phyloP scores from a whole-genome alignment of 805 yeast genomes.

The Pachysolen tannophilus region DNA sequence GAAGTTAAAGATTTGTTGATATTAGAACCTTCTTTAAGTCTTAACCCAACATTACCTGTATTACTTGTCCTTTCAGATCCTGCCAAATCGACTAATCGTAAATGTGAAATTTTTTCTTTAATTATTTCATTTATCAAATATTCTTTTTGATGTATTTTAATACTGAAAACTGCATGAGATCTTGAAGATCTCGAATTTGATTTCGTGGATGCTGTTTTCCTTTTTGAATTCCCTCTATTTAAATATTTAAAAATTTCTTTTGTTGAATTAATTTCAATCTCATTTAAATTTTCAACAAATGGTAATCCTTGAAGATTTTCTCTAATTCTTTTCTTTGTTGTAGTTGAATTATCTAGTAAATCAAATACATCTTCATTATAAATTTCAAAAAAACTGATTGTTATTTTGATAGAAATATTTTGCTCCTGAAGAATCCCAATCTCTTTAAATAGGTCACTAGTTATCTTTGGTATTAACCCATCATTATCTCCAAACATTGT shows the following conservation, averaged over 20 bases:
- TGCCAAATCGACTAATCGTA: conserved; percentile 73
- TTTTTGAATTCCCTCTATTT: conserved; percentile 39
- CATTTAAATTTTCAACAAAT: conserved; percentile 59
- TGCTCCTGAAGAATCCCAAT: conserved; percentile 25
- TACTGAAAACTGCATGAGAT: conserved; percentile 73
- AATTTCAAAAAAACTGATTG: conserved; percentile 62
- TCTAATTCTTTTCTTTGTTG: conserved; percentile 39
- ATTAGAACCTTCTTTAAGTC: conserved; percentile 68
- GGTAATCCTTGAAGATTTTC: conserved; percentile 68
- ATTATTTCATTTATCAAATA: conserved; percentile 30
- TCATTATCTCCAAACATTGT: conserved; percentile 67
- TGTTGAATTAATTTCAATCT: conserved; percentile 38
- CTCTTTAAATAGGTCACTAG: conserved; percentile 43
- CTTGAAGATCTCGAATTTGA: conserved; percentile 70
- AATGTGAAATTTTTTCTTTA: conserved; percentile 46
- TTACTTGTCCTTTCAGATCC: conserved; percentile 67
- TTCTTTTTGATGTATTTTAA: conserved; percentile 50
- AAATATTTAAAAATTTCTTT: conserved; percentile 41
- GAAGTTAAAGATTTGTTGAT: conserved; percentile 76
- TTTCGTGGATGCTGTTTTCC: conserved; percentile 67
- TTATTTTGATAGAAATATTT: conserved; percentile 31
- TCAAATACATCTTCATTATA: conserved; percentile 75
- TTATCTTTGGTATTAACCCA: conserved; percentile 62
- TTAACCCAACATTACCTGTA: conserved; percentile 50
- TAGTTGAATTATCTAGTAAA: conserved; percentile 27